These are phyloP conservation scores for Sporothrix dimorphospora DNA, from an alignment of 2,329 filamentous ascomycete genomes.

Conservation along the genomic window DNA sequence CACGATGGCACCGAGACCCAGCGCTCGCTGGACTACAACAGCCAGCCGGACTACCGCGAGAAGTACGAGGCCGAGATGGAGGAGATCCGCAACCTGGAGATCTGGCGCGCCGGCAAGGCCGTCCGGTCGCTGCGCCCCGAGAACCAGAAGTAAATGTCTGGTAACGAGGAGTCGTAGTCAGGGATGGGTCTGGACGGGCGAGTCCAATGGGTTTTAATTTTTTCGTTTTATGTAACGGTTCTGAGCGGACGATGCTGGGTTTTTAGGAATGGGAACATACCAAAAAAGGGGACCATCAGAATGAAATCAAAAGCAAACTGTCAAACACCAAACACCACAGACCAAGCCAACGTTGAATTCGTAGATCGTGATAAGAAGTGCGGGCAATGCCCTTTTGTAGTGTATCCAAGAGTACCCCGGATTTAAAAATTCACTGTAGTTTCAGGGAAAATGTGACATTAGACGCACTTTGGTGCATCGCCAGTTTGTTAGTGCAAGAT, in stretches of 20 bases:
- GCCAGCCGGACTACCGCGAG: conserved; percentile 92
- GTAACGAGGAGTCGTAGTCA: neutral
- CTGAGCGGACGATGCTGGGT: conserved; percentile 26
- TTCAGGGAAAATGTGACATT: no score
- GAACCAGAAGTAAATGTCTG: conserved; percentile 71
- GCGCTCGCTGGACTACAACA: conserved; percentile 96
- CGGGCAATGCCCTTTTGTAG: neutral
- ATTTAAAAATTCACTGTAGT: no score
- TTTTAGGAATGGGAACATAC: conserved; percentile 23
- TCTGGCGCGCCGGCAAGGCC: conserved; percentile 98
- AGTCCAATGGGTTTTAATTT: conserved; percentile 6
- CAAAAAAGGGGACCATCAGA: conserved; percentile 20
- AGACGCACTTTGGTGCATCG: neutral
- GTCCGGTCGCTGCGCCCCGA: conserved; percentile 86
- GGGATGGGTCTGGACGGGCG: neutral
- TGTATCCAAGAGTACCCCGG: no score
- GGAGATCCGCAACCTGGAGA: conserved; percentile 97
- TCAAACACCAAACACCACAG: neutral
- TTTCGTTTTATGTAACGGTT: conserved; percentile 14
- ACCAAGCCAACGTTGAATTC: neutral
- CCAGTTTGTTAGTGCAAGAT: neutral
- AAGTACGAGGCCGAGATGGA: conserved; percentile 98
- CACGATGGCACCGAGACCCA: conserved; percentile 90
- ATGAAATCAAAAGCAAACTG: conserved; percentile 14
- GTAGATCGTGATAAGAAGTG: neutral